These are phyloP conservation scores for Colletotrichum godetiae DNA, from an alignment of 2,329 filamentous ascomycete genomes.

Conservation along the genomic window DNA sequence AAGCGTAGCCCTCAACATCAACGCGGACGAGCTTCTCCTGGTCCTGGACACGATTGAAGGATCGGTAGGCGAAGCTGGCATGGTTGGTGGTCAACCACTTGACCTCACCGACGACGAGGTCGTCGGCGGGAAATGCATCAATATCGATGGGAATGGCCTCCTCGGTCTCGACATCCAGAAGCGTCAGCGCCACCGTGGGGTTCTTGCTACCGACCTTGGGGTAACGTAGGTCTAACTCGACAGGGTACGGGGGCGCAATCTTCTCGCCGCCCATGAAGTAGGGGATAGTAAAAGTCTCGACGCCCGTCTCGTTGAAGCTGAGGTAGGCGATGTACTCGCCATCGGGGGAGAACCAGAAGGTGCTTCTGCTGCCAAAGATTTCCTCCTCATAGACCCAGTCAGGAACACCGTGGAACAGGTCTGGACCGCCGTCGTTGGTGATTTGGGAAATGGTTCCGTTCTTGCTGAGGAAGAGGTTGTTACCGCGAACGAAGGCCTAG, in stretches of 20 bases:
- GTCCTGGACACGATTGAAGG: conserved; percentile 77
- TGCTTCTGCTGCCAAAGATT: conserved; percentile 77
- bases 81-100: conserved; percentile 74
- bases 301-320: conserved; percentile 84
- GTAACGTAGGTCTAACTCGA: conserved; percentile 72
- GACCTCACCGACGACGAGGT: conserved; percentile 75
- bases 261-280: conserved; percentile 73
- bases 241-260: conserved; percentile 70
- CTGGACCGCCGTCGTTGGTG: conserved; percentile 68
- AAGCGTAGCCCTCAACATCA: conserved; percentile 58
- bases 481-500: conserved; percentile 72
- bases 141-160: conserved; percentile 60
- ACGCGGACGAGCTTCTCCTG: conserved; percentile 71
- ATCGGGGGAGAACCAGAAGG: conserved; percentile 95
- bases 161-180: conserved; percentile 64
- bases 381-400: conserved; percentile 88
- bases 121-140: conserved; percentile 67
- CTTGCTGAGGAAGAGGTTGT: conserved; percentile 71
- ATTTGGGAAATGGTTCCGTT: conserved; percentile 66
- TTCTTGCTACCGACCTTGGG: conserved; percentile 77
- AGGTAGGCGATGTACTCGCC: conserved; percentile 92
- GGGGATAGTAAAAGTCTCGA: conserved; percentile 72
- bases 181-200: conserved; percentile 70
- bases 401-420: conserved; percentile 72
- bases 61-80: conserved; percentile 70